Conservation (phyloP, 2,329 filamentous ascomycete genomes). For the Apiospora aurea region DNA sequence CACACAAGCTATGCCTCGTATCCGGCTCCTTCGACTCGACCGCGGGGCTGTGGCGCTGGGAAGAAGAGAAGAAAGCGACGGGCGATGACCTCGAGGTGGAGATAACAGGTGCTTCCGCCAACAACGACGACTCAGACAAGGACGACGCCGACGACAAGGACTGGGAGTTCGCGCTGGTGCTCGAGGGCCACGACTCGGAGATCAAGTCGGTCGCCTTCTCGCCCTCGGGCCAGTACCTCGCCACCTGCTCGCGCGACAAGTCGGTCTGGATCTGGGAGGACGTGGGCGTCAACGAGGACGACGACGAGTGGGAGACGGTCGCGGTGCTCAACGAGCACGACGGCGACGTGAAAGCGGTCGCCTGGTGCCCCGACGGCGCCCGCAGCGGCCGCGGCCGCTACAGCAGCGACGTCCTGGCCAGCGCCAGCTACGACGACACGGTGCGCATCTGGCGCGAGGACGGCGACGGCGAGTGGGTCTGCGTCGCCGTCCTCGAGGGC, state of each 20-base stretch:
- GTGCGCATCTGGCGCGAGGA: constrained; percentile 91
- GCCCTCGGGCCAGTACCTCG: constrained; percentile 78
- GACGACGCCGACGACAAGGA: constrained; percentile 76
- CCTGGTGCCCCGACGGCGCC: constrained; percentile 79
- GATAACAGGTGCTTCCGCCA: constrained; percentile 38
- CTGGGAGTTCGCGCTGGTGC: constrained; percentile 89
- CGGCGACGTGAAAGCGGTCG: constrained; percentile 92
- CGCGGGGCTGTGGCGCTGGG: constrained; percentile 82
- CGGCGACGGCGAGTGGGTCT: constrained; percentile 88
- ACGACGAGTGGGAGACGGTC: constrained; percentile 96
- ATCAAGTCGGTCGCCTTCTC: constrained; percentile 83
- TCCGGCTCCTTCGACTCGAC: constrained; percentile 95
- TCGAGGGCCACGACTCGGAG: constrained; percentile 95
- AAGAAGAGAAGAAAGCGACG: constrained; percentile 50
- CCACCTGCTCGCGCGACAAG: constrained; percentile 92
- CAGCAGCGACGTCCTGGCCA: constrained; percentile 78
- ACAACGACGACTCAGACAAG: constrained; percentile 45
- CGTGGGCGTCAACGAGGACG: constrained; percentile 72
- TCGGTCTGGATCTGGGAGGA: constrained; percentile 99
- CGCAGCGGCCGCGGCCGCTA: constrained; percentile 55
- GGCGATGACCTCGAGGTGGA: constrained; percentile 51
- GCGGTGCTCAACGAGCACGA: constrained; percentile 94
- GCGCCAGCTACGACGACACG: constrained; percentile 93
- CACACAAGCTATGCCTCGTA: constrained; percentile 76
- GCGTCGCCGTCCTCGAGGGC: constrained; percentile 80